Percentiles rank a stretch among this genome's conserved stretches.
Evolutionary conservation across 208 protist genomes (phyloP).

Genomic region (Trypanosoma avium): DNA sequence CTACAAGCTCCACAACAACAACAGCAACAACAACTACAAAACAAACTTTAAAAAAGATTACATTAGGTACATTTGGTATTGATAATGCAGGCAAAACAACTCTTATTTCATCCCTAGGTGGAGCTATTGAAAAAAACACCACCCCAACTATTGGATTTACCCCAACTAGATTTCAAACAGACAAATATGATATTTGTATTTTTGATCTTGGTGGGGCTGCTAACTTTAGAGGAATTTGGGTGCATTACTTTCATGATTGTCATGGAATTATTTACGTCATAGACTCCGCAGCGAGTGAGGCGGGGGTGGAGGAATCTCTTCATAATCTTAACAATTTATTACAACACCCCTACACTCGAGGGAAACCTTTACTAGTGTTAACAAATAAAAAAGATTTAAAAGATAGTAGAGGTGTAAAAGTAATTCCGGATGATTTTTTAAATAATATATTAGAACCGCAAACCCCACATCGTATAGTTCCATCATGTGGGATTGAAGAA

Average conservation of each 20-base stretch:
- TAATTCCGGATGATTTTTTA: constrained; percentile 82
- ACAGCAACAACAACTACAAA: constrained; percentile 11
- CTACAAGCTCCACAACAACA: too few relatives aligned
- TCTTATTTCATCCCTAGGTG: constrained; percentile 97
- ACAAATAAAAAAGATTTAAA: constrained; percentile 99
- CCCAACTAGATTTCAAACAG: constrained; percentile 83
- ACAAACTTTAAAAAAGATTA: constrained; percentile 51
- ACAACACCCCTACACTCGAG: constrained; percentile 90
- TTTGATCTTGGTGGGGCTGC: constrained; percentile 90
- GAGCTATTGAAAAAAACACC: constrained; percentile 93
- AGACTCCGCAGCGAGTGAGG: constrained; percentile 70
- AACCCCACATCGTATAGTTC: constrained; percentile 57
- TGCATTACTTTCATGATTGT: constrained; percentile 92
- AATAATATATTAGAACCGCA: constrained; percentile 41
- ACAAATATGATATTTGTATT: constrained; percentile 85
- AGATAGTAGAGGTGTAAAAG: constrained; percentile 56
- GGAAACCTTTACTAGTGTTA: constrained; percentile 98
- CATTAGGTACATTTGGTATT: constrained; percentile 86
- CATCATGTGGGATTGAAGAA: constrained; percentile 78
- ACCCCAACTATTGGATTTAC: constrained; percentile 89
- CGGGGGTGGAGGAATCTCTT: constrained; percentile 62
- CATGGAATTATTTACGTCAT: constrained; percentile 90
- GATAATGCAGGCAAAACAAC: constrained; percentile 98
- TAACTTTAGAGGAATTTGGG: constrained; percentile 92
- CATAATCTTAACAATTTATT: constrained; percentile 78